These are phyloP conservation scores for Vachellia pachyceras DNA, from an alignment of 306 rosid genomes.

Conservation along the genomic window DNA sequence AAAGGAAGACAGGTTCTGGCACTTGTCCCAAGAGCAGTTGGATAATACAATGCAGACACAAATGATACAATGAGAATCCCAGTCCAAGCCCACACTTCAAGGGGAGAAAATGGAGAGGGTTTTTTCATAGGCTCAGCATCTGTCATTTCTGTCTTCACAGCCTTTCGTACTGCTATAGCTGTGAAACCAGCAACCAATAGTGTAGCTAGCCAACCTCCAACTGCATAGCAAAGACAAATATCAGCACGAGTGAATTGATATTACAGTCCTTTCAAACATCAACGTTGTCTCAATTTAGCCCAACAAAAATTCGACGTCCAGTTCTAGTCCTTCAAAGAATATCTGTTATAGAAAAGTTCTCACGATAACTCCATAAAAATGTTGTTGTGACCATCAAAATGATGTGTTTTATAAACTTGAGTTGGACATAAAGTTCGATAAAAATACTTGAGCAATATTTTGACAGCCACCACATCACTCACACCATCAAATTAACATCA, in stretches of 20 bases:
- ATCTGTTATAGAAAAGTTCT: background rate
- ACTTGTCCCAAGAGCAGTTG: conserved; percentile 77
- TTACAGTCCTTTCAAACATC: background rate
- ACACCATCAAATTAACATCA: background rate
- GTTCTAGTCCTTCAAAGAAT: background rate
- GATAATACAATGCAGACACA: conserved; percentile 68
- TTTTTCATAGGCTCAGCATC: conserved; percentile 78
- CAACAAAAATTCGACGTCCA: background rate
- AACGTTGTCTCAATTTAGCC: background rate
- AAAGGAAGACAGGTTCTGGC: conserved; percentile 95
- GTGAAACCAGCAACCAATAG: conserved; percentile 68
- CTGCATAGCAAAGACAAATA: conserved; percentile 48
- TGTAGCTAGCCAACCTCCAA: conserved; percentile 73
- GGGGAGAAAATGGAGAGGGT: conserved; percentile 64
- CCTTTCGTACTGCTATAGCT: conserved; percentile 63
- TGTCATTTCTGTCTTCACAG: conserved; percentile 67
- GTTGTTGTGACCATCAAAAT: background rate
- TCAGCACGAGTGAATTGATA: conserved; percentile 21
- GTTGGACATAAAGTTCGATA: background rate
- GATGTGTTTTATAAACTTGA: background rate
- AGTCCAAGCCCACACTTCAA: conserved; percentile 64
- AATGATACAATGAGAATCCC: conserved; percentile 66
- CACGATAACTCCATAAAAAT: background rate
- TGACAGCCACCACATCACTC: background rate
- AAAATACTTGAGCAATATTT: background rate